Evolutionary conservation across 2,329 filamentous ascomycete species (phyloP).

Genomic region (Alternaria sp.): DNA sequence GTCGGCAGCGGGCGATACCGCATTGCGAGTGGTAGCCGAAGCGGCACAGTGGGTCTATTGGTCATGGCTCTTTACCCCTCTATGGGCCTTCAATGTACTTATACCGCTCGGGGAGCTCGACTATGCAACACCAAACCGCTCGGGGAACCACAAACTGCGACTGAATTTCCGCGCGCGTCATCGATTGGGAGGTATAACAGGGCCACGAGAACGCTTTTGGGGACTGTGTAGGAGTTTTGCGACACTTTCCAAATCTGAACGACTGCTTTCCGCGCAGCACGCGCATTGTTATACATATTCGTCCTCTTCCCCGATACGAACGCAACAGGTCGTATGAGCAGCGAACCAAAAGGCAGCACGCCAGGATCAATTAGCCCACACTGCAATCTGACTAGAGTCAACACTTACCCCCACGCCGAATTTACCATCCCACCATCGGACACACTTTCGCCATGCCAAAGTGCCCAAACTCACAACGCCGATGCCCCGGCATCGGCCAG

Average conservation of each 20-base stretch:
- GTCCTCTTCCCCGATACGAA: neutral
- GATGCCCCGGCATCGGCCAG: constrained; percentile 45
- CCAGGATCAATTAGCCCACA: constrained; percentile 50
- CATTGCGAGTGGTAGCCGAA: constrained; percentile 22
- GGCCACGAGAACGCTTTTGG: constrained; percentile 7
- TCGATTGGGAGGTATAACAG: constrained; percentile 9
- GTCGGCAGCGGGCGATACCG: constrained; percentile 35
- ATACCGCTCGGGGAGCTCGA: constrained; percentile 9
- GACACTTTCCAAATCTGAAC: neutral
- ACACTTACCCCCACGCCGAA: constrained; percentile 42
- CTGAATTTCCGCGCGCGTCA: constrained; percentile 9
- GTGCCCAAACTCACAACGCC: constrained; percentile 48
- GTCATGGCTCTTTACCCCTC: constrained; percentile 15
- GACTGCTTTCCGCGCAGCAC: constrained; percentile 6
- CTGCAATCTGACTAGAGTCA: constrained; percentile 33
- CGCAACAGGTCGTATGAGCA: constrained; percentile 38
- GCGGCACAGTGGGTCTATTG: constrained; percentile 14
- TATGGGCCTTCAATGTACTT: constrained; percentile 1
- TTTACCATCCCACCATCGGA: constrained; percentile 43
- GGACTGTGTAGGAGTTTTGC: constrained; percentile 8
- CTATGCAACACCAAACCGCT: constrained; percentile 3
- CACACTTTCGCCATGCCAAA: constrained; percentile 43
- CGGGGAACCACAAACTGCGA: constrained; percentile 12
- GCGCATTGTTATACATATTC: constrained; percentile 7
- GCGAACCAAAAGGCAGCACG: constrained; percentile 55